Evolutionary conservation across 140 eudicot genomes (phyloP).

Genomic region (Ambrosia hybrid): DNA sequence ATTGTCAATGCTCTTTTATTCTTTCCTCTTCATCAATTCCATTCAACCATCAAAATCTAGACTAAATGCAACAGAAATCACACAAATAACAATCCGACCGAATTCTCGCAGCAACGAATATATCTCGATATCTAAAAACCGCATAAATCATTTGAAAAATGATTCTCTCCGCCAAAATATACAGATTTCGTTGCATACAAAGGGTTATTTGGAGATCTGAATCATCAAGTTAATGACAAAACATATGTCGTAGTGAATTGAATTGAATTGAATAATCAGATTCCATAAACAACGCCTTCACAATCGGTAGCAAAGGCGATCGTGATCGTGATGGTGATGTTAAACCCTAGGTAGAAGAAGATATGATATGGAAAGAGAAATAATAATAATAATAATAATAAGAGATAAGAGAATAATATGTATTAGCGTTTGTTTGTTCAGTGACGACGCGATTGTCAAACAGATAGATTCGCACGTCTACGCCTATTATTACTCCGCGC

Average conservation of each 20-base stretch:
- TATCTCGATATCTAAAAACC: neutral
- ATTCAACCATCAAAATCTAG: conserved; percentile 19
- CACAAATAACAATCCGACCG: conserved; percentile 8
- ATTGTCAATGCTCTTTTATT: neutral
- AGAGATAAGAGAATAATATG: no score
- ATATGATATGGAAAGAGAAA: conserved; percentile 18
- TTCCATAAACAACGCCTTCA: neutral
- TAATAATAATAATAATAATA: neutral
- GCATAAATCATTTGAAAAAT: neutral
- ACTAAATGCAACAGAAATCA: conserved; percentile 5
- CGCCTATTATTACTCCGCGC: conserved; percentile 33
- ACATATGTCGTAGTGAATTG: neutral
- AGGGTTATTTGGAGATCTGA: neutral
- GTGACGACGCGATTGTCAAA: conserved; percentile 22
- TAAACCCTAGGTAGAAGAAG: conserved; percentile 27
- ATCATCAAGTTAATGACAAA: no score
- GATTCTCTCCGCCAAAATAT: neutral
- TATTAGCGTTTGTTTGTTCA: neutral
- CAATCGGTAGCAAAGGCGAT: neutral
- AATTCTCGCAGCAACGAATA: no score
- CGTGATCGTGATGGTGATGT: neutral
- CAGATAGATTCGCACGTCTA: conserved; percentile 30
- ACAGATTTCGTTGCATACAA: no score
- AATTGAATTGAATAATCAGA: neutral
- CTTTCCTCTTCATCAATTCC: conserved; percentile 17